Evolutionary conservation across 345 rosid genomes (phyloP), one percentile per base, ranked within the genome.

Genomic region (Aethionema arabicum): DNA sequence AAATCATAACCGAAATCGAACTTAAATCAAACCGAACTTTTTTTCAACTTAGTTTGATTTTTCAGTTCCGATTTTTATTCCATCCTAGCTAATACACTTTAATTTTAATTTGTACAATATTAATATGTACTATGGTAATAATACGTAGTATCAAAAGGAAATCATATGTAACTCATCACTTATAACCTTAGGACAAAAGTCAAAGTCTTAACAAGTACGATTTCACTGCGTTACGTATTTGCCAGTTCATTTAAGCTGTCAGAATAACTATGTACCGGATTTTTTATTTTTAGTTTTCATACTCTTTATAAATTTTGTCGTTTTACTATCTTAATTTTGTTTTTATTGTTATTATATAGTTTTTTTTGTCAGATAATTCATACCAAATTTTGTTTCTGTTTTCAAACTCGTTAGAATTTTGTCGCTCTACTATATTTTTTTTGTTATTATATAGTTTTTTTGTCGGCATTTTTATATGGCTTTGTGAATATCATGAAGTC

Each of bases 241-340:
- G 58, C 59, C 69, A 56, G 32, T 41, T 47, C 64, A 63, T 70
- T 49, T n/a, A 49, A 11, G 69, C 59, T 56, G 69, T 63, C 65
- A 21, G 27, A 21, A 21, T 21, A 21, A 21, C 2, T 21, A 21
- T n/a, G n/a, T 21, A 21, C 27, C 27, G 27, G 27, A 21, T 21
- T 21, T 21, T 2, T 21, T 1, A 1, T 21, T 21, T 21, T 21
- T 21, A 21, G 1, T 21, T 21, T 21, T 21, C 27, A 21, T 1
- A 21, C 27, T 21, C 1, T 21, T 21, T 21, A 21, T 21, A 21
- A 21, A 21, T 21, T 21, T 21, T 21, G 27, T 21, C 27, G 27
- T 21, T 21, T 21, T 21, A 21, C 27, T 21, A 21, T 21, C 2
- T 21, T 21, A 21, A 21, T 21, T 21, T 21, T 21, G 27, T 21